phyloP scores from a whole-genome alignment of 2,329 filamentous ascomycete genomes.

The Geosmithia morbida region DNA sequence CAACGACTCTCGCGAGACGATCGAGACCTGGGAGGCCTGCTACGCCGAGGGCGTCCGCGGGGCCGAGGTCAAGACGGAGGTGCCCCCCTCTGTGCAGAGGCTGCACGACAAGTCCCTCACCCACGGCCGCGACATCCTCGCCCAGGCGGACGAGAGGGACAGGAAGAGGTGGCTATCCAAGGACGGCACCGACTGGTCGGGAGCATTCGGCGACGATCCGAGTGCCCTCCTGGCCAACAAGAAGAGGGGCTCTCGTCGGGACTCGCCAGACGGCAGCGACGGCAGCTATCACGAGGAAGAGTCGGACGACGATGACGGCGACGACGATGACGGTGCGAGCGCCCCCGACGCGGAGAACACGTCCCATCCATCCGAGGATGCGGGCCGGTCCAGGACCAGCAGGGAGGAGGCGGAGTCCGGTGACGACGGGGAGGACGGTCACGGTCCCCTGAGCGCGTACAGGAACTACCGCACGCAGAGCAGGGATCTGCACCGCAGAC shows the following conservation, averaged over 20 bases:
- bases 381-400: constrained; percentile 20
- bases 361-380: constrained; percentile 22
- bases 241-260: constrained; percentile 7
- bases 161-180: constrained; percentile 66
- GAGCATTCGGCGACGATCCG: constrained; percentile 71
- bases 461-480: constrained; percentile 54
- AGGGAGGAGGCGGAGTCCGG: constrained; percentile 5
- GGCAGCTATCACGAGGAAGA: constrained; percentile 23
- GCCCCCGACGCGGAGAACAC: constrained; percentile 19
- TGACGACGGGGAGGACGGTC: constrained; percentile 12
- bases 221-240: constrained; percentile 25
- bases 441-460: constrained; percentile 36
- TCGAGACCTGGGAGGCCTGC: constrained; percentile 89
- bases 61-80: constrained; percentile 54
- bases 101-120: constrained; percentile 72
- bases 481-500: constrained; percentile 67
- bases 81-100: constrained; percentile 57
- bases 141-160: constrained; percentile 55
- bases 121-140: constrained; percentile 67
- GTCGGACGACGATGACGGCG: constrained; percentile 16
- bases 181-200: constrained; percentile 74
- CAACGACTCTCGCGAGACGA: constrained; percentile 83
- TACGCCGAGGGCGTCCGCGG: constrained; percentile 71
- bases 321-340: constrained; percentile 35
- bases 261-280: constrained; percentile 21